Base-by-base conservation (phyloP, 148 eudicot species). In the Simmondsia chinensis region DNA sequence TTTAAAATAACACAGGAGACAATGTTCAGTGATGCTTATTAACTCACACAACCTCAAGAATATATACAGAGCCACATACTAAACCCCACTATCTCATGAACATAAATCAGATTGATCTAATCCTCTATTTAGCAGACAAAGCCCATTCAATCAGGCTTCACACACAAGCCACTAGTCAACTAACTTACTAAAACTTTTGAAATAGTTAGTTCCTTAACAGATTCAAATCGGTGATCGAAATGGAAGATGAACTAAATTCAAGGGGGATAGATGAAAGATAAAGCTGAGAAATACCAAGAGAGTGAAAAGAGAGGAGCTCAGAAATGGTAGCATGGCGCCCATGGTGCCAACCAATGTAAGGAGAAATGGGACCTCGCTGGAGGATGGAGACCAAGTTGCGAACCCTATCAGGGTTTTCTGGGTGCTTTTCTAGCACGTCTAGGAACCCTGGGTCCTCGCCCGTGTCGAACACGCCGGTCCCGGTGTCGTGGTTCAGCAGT, bases 371-470 rank as follows among this genome's bases (percentile, higher is more conserved):
- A 20, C 95, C 95, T 44, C 83, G 67, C 50, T 64, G 65, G 39
- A 91, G 86, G 6, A 91, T 82, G 9, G 97, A 91, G 0, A 91
- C 66, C 73, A 91, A 85, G 60, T 91, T 91, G 33, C 64, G 60
- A 28, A 91, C 57, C 63, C 95, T 58, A 51, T 79, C 83, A 0
- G 75, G 54, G 55, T 82, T 91, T 46, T 91, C 96, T 0, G 95
- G 94, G 76, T 91, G 99, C 41, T 70, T 73, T 30, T 91, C 95
- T 0, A 91, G 75, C 2, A 91, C 73, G 22, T 91, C 95, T 4
- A 91, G 72, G 56, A 82, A 91, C 12, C 94, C 89, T 15, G 99
- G 99, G 52, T 85, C 79, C 4, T 31, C 10, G 8, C 88, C 82
- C 10, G 74, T 33, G 52, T 85, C 95, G 46, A 82, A 91, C 0